phyloP scores from a whole-genome alignment of 2,329 filamentous ascomycete species.

The Scleromitrula shiraiana region DNA sequence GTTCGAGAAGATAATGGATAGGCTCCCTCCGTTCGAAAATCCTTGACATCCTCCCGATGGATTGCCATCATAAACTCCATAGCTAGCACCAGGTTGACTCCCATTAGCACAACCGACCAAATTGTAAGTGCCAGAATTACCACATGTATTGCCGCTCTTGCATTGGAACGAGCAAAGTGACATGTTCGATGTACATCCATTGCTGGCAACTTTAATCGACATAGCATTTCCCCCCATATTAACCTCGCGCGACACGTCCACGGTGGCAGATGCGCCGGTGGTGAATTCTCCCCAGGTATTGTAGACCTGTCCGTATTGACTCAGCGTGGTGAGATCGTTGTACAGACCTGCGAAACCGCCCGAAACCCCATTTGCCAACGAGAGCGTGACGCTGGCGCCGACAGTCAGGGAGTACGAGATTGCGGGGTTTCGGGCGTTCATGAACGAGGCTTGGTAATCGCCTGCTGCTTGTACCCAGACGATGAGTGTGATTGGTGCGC shows the following conservation, averaged over 20 bases:
- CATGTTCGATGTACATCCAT: constrained; percentile 5
- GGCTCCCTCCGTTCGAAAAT: constrained; percentile 3
- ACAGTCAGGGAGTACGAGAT: constrained; percentile 6
- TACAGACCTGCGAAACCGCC: constrained; percentile 12
- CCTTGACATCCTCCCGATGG: constrained; percentile 11
- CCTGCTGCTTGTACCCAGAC: constrained; percentile 2
- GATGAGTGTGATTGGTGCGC: neutral
- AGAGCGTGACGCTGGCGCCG: constrained; percentile 5
- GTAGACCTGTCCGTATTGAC: constrained; percentile 6
- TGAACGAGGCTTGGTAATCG: constrained; percentile 7
- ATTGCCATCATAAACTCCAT: neutral
- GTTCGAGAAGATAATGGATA: neutral
- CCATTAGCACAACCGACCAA: constrained; percentile 2
- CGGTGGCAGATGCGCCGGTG: constrained; percentile 9
- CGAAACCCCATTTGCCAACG: constrained; percentile 10
- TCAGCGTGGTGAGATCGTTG: constrained; percentile 5
- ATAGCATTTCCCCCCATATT: constrained; percentile 11
- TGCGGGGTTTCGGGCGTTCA: neutral
- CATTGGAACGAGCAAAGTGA: constrained; percentile 3
- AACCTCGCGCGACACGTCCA: constrained; percentile 9
- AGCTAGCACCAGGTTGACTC: constrained; percentile 2
- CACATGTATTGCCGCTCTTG: neutral
- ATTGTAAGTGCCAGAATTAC: neutral
- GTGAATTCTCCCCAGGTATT: constrained; percentile 15
- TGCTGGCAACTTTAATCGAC: constrained; percentile 1